Evolutionary conservation across 2,329 filamentous ascomycete genomes (phyloP), one percentile per base, ranked within the genome.

Genomic region (Trichoderma harzianum): DNA sequence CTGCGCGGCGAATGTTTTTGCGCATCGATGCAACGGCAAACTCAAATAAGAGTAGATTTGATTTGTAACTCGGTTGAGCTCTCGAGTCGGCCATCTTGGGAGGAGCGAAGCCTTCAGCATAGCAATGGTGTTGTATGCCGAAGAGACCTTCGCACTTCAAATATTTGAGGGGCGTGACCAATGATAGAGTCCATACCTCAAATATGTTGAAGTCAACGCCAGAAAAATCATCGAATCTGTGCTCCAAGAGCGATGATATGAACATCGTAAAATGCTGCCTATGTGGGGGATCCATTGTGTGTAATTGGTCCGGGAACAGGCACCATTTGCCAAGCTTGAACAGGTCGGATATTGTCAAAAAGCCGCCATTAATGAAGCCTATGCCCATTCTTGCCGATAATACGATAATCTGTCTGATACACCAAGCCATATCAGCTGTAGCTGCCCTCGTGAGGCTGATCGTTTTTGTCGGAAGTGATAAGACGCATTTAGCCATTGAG

Each of bases 241-340:
- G 79, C 69, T 84, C 83, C 24, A 89, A 78, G 10, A 91, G 78
- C 0, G 81, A 83, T 3, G 83, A 80, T 28, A 89, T 77, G 74
- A 90, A 90, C 8, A 90, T 80, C 1, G 84, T 79, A 18, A 87
- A 74, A 68, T 84, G 85, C 70, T 76, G 82, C n/a, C 86, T 82
- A 64, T 85, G 83, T 4, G 80, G 74, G 2, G 83, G 78, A 18
- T 76, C 76, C 18, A 87, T 77, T 12, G 81, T 80, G 12, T 81
- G 81, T 0, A 83, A 82, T 10, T 78, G 58, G 5, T 80, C 80
- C 16, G 83, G 81, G 69, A 89, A 90, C 2, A 90, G 76, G 43
- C 83, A 81, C 72, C 87, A 87, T 68, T 84, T 85, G 43, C 85
- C 83, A 18, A 77, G 69, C 36, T 81, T 81, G 77, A 89, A 87